phyloP scores from a whole-genome alignment of 257 asterid genomes.

The Fraxinus americana region DNA sequence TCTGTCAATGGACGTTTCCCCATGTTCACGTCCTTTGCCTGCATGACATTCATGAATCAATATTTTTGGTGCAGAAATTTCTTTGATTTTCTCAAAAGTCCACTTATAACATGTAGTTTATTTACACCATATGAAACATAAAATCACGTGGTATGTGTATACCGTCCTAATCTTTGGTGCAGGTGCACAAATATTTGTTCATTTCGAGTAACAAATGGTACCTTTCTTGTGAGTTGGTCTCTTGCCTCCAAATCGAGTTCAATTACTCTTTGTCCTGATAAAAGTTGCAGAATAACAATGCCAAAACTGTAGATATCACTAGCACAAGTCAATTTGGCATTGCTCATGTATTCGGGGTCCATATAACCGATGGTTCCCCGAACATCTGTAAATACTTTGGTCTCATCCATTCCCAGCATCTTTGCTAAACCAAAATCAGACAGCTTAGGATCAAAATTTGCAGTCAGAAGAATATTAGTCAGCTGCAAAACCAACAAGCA shows the following conservation, averaged over 20 bases:
- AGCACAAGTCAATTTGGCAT: conserved; percentile 79
- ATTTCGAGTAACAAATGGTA: conserved; percentile 19
- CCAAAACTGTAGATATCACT: conserved; percentile 87
- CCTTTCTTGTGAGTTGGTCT: conserved; percentile 84
- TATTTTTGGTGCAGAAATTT: neutral
- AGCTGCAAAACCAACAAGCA: conserved; percentile 44
- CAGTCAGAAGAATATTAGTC: conserved; percentile 77
- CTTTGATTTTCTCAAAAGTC: neutral
- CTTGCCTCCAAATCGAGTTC: conserved; percentile 77
- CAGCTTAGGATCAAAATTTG: conserved; percentile 63
- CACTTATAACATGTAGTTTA: neutral
- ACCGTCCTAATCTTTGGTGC: too few relatives aligned
- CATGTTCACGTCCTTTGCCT: conserved; percentile 87
- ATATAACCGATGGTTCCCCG: conserved; percentile 82
- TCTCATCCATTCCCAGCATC: conserved; percentile 76
- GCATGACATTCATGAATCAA: conserved; percentile 35
- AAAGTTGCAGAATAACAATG: conserved; percentile 72
- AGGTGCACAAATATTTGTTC: neutral
- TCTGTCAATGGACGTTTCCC: conserved; percentile 61
- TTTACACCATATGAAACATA: neutral
- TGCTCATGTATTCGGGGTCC: conserved; percentile 95
- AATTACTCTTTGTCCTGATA: conserved; percentile 74
- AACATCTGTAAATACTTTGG: conserved; percentile 78
- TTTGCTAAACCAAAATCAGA: conserved; percentile 81
- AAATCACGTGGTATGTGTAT: neutral